Conservation (phyloP, 208 protist genomes). For the Trypanosoma lewisi region DNA sequence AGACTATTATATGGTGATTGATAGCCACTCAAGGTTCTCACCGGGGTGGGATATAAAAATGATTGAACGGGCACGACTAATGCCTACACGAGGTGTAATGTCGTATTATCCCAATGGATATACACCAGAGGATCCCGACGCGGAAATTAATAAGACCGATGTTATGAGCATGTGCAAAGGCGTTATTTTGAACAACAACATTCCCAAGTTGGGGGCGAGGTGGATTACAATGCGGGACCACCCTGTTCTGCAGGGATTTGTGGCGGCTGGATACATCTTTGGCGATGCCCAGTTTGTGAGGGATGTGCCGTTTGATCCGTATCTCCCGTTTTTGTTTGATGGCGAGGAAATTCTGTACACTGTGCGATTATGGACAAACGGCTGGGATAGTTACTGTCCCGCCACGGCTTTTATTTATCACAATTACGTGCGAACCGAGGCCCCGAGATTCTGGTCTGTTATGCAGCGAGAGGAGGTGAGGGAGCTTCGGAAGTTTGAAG, state of each 20-base stretch:
- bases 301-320: conserved; percentile 91
- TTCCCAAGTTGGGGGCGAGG: conserved; percentile 60
- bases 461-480: conserved; percentile 2
- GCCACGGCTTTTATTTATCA: conserved; percentile 73
- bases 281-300: conserved; percentile 66
- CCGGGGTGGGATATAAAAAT: conserved; percentile 75
- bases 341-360: conserved; percentile 91
- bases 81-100: conserved; percentile 64
- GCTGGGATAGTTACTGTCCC: conserved; percentile 87
- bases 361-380: conserved; percentile 80
- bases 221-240: conserved; percentile 30
- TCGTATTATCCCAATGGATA: conserved; percentile 85
- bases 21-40: conserved; percentile 81
- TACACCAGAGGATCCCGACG: conserved; percentile 36
- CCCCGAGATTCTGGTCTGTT: conserved; percentile 47
- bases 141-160: conserved; percentile 37
- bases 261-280: conserved; percentile 78
- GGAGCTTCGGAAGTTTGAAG: conserved; percentile 1
- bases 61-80: conserved; percentile 57
- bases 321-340: conserved; percentile 92
- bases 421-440: conserved; percentile 56
- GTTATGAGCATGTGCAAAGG: conserved; percentile 75
- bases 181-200: conserved; percentile 53
- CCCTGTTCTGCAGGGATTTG: conserved; percentile 59
- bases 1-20: conserved; percentile 87